phyloP scores from a whole-genome alignment of 495 filamentous ascomycete genomes.

The Glonium stellatum region DNA sequence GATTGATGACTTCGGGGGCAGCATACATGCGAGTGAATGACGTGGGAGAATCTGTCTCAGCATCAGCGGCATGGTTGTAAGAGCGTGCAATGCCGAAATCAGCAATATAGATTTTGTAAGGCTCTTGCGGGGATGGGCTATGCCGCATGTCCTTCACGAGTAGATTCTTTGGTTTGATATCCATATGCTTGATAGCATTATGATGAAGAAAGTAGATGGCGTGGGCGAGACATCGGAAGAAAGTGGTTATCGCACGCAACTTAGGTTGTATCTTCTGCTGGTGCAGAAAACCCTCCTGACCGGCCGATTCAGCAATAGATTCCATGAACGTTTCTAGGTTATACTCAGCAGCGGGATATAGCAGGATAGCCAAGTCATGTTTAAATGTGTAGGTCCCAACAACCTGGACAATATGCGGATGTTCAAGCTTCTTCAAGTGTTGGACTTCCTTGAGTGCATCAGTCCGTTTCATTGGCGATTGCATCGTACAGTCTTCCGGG shows the following conservation, averaged over 20 bases:
- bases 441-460: too few relatives aligned
- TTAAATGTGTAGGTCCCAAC: too few relatives aligned
- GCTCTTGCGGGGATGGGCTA: not conserved
- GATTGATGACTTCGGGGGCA: too few relatives aligned
- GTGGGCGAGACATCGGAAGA: slow-evolving; percentile 15
- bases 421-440: too few relatives aligned
- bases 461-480: too few relatives aligned
- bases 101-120: too few relatives aligned
- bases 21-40: too few relatives aligned
- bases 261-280: not conserved
- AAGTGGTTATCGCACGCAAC: not conserved
- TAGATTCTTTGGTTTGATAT: slow-evolving; percentile 27
- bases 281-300: not conserved
- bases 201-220: slow-evolving; percentile 16
- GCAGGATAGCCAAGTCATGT: too few relatives aligned
- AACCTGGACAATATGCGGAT: too few relatives aligned
- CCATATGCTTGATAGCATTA: slow-evolving; percentile 22
- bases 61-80: not conserved
- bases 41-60: not conserved
- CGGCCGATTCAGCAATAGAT: not conserved
- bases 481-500: too few relatives aligned
- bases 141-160: slow-evolving; percentile 5
- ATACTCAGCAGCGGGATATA: too few relatives aligned
- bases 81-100: too few relatives aligned
- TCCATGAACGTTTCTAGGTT: slow-evolving; percentile 14